Conservation (phyloP, 2,329 filamentous ascomycete species). For the Cyphellophora europaea region DNA sequence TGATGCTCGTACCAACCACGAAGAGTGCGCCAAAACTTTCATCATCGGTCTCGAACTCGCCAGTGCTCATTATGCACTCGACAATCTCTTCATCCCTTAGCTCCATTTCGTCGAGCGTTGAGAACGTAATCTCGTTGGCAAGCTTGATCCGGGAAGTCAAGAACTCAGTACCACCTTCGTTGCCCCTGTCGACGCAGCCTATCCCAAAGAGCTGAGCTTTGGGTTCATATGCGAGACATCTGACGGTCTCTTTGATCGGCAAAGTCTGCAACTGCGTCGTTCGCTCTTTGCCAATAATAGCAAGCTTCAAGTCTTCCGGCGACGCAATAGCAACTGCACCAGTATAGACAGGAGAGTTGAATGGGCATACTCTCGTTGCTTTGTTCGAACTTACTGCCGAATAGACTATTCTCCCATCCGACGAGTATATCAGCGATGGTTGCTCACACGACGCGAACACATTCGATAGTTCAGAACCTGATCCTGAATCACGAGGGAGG, state of each 20-base stretch:
- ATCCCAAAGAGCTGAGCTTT: slow-evolving; percentile 73
- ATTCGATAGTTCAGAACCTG: slow-evolving; percentile 55
- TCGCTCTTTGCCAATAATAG: slow-evolving; percentile 70
- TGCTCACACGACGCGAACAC: slow-evolving; percentile 93
- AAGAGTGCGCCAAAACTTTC: slow-evolving; percentile 59
- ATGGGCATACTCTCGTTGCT: slow-evolving; percentile 69
- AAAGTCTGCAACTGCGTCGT: slow-evolving; percentile 82
- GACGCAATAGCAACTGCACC: slow-evolving; percentile 74
- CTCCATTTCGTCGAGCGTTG: slow-evolving; percentile 61
- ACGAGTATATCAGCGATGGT: slow-evolving; percentile 83
- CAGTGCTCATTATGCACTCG: slow-evolving; percentile 71
- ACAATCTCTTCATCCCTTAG: slow-evolving; percentile 65
- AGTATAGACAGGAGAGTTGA: slow-evolving; percentile 73
- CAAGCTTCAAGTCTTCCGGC: slow-evolving; percentile 64
- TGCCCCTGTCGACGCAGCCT: slow-evolving; percentile 69
- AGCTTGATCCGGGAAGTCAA: slow-evolving; percentile 76
- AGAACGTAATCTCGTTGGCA: slow-evolving; percentile 83
- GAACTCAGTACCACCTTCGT: slow-evolving; percentile 62
- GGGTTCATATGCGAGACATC: slow-evolving; percentile 77
- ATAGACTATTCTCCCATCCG: slow-evolving; percentile 80
- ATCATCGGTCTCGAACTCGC: slow-evolving; percentile 42
- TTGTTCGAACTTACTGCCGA: slow-evolving; percentile 88
- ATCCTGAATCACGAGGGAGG: slow-evolving; percentile 47
- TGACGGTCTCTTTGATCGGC: slow-evolving; percentile 69
- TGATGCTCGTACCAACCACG: slow-evolving; percentile 78